These are phyloP conservation scores for Corniculantispora saksenae DNA, from an alignment of 2,329 filamentous ascomycete species.

Conservation along the genomic window DNA sequence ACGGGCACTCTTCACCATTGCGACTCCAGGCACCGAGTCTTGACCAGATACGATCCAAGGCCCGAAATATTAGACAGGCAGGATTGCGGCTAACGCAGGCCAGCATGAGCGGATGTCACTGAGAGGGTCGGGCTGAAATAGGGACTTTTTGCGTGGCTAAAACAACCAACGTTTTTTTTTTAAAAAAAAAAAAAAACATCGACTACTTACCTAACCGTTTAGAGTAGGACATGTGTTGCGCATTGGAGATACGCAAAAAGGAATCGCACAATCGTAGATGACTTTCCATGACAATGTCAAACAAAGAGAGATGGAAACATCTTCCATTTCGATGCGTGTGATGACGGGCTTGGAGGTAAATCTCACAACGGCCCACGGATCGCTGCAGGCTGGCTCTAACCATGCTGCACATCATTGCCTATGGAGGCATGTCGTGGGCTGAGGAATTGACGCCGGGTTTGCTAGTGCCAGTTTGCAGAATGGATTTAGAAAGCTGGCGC, in stretches of 20 bases:
- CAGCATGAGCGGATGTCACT: not conserved
- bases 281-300: not conserved
- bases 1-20: no score
- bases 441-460: no score
- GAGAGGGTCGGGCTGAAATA: not conserved
- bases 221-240: not conserved
- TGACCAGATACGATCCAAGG: not conserved
- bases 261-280: not conserved
- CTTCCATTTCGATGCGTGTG: not conserved
- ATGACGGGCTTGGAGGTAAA: not conserved
- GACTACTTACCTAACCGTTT: not conserved
- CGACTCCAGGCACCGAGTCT: not conserved
- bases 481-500: not conserved
- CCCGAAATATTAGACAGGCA: not conserved
- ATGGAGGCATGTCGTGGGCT: not conserved
- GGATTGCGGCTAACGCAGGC: not conserved
- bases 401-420: conserved; percentile 4
- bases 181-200: not conserved
- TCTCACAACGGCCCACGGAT: conserved; percentile 7
- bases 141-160: not conserved
- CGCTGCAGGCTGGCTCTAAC: not conserved
- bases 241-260: not conserved
- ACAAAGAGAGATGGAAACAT: not conserved
- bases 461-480: not conserved
- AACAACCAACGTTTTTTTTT: not conserved